These are phyloP conservation scores for Hypoxylon sp. DNA, from an alignment of 2,329 filamentous ascomycete species.

Conservation along the genomic window DNA sequence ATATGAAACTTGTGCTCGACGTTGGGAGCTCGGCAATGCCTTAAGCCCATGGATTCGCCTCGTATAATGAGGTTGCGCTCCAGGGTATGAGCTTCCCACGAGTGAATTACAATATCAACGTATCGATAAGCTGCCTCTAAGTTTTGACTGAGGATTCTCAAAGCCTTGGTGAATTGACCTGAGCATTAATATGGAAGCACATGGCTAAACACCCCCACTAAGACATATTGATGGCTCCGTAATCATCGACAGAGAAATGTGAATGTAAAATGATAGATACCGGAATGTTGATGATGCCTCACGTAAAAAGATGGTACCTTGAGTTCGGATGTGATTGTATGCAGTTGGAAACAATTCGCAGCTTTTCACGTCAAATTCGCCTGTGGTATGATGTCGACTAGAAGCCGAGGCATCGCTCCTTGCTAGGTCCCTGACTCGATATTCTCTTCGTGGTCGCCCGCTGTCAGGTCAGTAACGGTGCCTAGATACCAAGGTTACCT, in stretches of 20 bases:
- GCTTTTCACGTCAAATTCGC: neutral
- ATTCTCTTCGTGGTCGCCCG: neutral
- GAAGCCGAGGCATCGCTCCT: neutral
- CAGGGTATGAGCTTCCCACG: no score
- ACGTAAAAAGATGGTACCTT: neutral
- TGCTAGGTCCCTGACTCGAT: neutral
- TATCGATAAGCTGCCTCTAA: neutral
- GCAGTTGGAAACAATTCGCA: neutral
- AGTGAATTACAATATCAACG: no score
- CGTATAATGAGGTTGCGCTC: no score
- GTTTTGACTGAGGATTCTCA: neutral
- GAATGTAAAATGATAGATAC: neutral
- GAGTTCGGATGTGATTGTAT: neutral
- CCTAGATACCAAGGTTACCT: no score
- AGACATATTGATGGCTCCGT: no score
- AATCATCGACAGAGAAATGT: no score
- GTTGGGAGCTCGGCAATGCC: neutral
- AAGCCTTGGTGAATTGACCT: no score
- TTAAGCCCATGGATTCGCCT: neutral
- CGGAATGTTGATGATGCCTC: neutral
- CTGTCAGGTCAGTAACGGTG: neutral
- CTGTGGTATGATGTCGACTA: neutral
- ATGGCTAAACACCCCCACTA: no score
- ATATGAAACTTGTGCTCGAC: neutral
- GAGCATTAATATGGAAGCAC: no score